Evolutionary conservation across 305 asterid genomes (phyloP).

Genomic region (Fraxinus xanthoxyloides): DNA sequence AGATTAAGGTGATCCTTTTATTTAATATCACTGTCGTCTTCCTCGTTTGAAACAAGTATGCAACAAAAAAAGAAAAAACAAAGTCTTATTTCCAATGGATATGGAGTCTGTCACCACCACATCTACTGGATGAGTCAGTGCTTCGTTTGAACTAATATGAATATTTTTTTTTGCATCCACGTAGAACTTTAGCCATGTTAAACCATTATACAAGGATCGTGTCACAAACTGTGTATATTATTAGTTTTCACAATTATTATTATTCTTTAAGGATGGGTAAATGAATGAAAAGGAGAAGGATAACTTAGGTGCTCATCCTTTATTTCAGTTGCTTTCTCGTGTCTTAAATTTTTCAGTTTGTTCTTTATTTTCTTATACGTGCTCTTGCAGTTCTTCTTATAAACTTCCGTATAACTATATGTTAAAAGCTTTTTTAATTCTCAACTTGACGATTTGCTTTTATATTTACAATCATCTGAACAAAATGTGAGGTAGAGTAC

Average conservation of each 20-base stretch:
- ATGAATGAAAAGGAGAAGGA: background rate
- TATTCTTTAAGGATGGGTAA: background rate
- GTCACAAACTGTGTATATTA: background rate
- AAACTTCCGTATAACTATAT: background rate
- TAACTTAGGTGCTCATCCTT: background rate
- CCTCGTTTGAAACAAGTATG: background rate
- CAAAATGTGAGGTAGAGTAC: background rate
- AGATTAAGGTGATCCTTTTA: slow-evolving; percentile 59
- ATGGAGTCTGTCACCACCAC: background rate
- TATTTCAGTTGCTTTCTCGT: background rate
- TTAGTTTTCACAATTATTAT: background rate
- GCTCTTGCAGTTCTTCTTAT: background rate
- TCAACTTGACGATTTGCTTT: background rate
- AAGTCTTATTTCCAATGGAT: background rate
- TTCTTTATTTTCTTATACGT: background rate
- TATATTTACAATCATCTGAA: background rate
- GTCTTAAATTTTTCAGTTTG: background rate
- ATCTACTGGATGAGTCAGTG: background rate
- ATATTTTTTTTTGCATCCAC: background rate
- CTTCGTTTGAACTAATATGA: background rate
- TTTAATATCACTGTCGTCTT: background rate
- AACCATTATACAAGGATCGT: background rate
- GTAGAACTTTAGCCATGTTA: background rate
- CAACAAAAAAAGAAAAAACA: background rate
- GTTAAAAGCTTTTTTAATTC: background rate